Base-by-base conservation (phyloP, 2,329 filamentous ascomycete genomes). In the Knufia petricola region DNA sequence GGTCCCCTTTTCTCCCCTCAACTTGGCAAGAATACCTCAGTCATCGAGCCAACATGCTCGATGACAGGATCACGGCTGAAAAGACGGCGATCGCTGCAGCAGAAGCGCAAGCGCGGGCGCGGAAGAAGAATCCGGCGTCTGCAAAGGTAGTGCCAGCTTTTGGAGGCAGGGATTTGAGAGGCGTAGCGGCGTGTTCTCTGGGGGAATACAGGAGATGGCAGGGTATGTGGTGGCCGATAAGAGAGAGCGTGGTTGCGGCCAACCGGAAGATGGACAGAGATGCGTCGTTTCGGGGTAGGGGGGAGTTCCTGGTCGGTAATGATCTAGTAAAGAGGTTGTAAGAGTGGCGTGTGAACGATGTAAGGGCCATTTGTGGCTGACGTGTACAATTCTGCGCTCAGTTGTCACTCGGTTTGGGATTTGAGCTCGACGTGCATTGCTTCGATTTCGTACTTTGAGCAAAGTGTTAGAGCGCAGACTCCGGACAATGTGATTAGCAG, bases 11-110 rank as follows among this genome's bases (percentile, higher is more conserved):
- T 34, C 36, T 47, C 17, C 44, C 44, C 21, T 30, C 32, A 6
- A 47, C 32, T 17, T 47, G 8, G 9, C n/a, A 47, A 30, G 44
- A 47, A 12, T 39, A 47, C 20, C 19, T 47, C 19, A 6, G n/a
- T 13, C 44, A 47, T 30, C 44, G 44, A 38, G 32, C 20, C 20
- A 23, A 10, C 26, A 4, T 19, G 26, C 17, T 44, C 23, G 30
- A 20, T 32, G 41, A 44, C 24, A 13, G 19, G 8, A 34, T 32
- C 13, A 19, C 23, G 8, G 44, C 23, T n/a, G 30, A 34, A 2
- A 23, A 39, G 23, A 17, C 19, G n/a, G 32, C 21, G 10, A 47
- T 47, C n/a, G 20, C 20, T 8, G 12, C 24, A 37, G 15, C 24
- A 28, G 21, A 36, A 26, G n/a, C 19, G 21, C 8, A 9, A 3